Base-by-base conservation (phyloP, 768 basidiomycete species). In the Cyathus striatus region DNA sequence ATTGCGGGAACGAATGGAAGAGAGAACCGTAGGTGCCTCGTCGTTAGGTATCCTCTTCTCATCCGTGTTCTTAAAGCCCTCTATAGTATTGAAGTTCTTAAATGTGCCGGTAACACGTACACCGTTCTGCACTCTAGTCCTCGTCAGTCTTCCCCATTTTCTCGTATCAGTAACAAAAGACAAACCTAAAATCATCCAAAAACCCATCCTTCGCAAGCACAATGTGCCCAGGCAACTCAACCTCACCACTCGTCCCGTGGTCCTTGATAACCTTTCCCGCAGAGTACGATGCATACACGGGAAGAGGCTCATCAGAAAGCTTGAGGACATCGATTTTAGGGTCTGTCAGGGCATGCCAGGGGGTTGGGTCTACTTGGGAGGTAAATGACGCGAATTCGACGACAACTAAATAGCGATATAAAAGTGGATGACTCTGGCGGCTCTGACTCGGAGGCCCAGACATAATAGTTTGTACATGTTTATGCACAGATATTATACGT, bases 31-130 rank as follows among this genome's bases (percentile, higher is more conserved):
- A 48, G 83, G 75, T 0, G 84, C 80, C 46, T 85, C 60, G 22
- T 72, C 56, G 44, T 87, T 86, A 65, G 97, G 91, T 14, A 96
- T 62, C n/a, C 79, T 75, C 5, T 84, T 79, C 73, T 99, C 98
- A 54, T 91, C 83, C 1, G 87, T 83, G 5, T 80, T 78, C 54
- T 85, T 91, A 70, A 97, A 98, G 9, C 96, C 92, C 52, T 98
- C 93, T 52, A 98, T 87, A 6, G 95, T 97, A 59, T 98, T 99
- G 68, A 80, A 97, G 62, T 97, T 98, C 74, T 90, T 93, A 54
- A 96, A 72, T 7, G 72, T 68, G 27, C 95, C 96, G 3, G 53
- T 59, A 0, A 81, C 74, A 1, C 63, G 42, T 34, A 81, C 69
- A 47, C 79, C 69, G 5, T 73, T 54, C 2, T 78, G 60, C 10